A percentile compares a stretch with the other conserved stretches of the same genome.
These are phyloP conservation scores for Neonectria punicea DNA, from an alignment of 2,329 filamentous ascomycete species.

Conservation along the genomic window DNA sequence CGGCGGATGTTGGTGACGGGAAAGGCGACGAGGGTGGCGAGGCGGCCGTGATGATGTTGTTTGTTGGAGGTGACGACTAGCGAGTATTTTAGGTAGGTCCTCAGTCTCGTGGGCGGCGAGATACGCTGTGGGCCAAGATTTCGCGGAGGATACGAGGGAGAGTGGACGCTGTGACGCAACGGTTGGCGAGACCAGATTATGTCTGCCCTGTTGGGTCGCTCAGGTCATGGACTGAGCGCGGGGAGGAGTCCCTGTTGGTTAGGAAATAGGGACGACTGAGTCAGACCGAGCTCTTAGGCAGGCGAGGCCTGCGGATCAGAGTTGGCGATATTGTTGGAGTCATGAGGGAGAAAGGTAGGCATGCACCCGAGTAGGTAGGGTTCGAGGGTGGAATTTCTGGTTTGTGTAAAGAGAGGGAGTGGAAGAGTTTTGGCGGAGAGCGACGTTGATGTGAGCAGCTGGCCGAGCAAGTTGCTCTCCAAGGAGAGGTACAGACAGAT, in stretches of 20 bases:
- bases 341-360: not conserved
- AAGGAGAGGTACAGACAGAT: not conserved
- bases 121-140: conserved; percentile 21
- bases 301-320: not conserved
- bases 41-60: conserved; percentile 4
- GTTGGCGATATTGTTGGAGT: not conserved
- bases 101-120: conserved; percentile 15
- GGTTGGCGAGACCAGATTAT: not conserved
- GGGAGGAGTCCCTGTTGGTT: not conserved
- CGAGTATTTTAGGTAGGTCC: conserved; percentile 17
- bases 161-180: conserved; percentile 29
- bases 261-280: not conserved
- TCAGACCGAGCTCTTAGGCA: conserved; percentile 1
- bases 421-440: not conserved
- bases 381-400: not conserved
- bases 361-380: not conserved
- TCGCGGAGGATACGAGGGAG: conserved; percentile 4
- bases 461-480: not conserved
- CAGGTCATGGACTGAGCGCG: not conserved
- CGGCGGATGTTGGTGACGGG: conserved; percentile 13
- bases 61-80: conserved; percentile 12
- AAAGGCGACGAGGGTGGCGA: not conserved
- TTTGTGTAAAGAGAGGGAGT: not conserved
- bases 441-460: not conserved
- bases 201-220: not conserved